Conservation (phyloP, 176 grass and related monocot species). For the Neostapfia colusana region DNA sequence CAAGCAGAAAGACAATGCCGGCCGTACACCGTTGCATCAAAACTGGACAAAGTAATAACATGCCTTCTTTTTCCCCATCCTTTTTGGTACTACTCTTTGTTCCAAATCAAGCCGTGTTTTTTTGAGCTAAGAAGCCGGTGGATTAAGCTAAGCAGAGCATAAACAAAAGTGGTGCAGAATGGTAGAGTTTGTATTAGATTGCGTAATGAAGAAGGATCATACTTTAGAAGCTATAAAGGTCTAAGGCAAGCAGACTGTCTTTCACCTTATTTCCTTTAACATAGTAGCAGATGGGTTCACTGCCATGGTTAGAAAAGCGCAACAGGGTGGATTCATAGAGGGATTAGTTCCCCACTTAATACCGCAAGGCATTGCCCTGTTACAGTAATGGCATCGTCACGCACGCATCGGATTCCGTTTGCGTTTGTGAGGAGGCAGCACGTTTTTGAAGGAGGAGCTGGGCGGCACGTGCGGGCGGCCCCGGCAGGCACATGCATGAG, state of each 20-base stretch:
- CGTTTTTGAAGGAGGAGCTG: constrained; percentile 21
- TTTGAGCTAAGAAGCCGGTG: background rate
- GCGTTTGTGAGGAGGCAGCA: background rate
- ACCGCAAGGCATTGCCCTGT: too few relatives aligned
- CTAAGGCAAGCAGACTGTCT: too few relatives aligned
- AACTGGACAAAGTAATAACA: constrained; percentile 30
- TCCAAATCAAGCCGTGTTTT: background rate
- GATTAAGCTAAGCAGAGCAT: background rate
- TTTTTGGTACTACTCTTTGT: background rate
- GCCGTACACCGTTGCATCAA: background rate
- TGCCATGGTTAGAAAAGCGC: too few relatives aligned
- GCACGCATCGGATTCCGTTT: constrained; percentile 35
- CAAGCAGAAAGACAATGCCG: background rate
- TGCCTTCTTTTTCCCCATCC: background rate
- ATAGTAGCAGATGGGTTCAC: too few relatives aligned
- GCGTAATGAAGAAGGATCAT: too few relatives aligned
- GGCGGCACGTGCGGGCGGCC: constrained; percentile 47
- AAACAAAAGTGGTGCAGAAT: too few relatives aligned
- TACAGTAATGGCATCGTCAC: background rate
- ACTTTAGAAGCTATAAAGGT: too few relatives aligned
- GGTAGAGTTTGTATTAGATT: too few relatives aligned
- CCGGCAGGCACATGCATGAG: background rate
- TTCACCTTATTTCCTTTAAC: too few relatives aligned
- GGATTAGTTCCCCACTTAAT: too few relatives aligned
- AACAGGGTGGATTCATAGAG: too few relatives aligned